A percentile compares a stretch with the other conserved stretches of the same genome.
phyloP scores from a whole-genome alignment of 2,329 filamentous ascomycete species.

The Arachnomyces sp. region DNA sequence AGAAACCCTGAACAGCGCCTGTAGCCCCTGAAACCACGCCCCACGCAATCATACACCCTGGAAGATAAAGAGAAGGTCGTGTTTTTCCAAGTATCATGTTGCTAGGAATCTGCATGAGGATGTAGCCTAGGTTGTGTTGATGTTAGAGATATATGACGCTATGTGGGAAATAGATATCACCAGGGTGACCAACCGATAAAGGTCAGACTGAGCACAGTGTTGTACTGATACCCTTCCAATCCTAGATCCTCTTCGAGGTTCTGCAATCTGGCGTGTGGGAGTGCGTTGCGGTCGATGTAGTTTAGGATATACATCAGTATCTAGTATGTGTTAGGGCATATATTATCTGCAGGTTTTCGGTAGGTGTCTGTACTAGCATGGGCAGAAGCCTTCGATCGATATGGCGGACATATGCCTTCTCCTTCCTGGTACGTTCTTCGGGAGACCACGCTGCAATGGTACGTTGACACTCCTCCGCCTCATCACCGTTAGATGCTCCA shows the following conservation, averaged over 20 bases:
- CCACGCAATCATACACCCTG: background rate
- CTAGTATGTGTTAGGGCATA: too few species aligned
- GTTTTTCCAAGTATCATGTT: conserved; percentile 15
- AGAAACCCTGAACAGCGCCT: too few species aligned
- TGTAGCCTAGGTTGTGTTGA: background rate
- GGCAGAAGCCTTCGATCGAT: too few species aligned
- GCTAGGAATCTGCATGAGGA: conserved; percentile 6
- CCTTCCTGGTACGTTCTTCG: too few species aligned
- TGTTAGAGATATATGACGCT: background rate
- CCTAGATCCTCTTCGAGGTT: conserved; percentile 1
- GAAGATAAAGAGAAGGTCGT: conserved; percentile 14
- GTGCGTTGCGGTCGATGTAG: conserved; percentile 4
- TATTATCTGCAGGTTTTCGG: too few species aligned
- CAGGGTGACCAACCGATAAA: background rate
- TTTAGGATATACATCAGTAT: conserved; percentile 5
- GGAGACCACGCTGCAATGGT: too few species aligned
- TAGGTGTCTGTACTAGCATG: too few species aligned
- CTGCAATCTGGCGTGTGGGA: background rate
- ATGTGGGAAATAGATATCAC: background rate
- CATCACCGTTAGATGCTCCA: too few species aligned
- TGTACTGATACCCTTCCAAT: background rate
- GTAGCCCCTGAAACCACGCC: too few species aligned
- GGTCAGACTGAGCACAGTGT: too few species aligned
- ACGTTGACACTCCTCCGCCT: too few species aligned
- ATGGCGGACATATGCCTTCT: too few species aligned